Conservation (phyloP, 495 filamentous ascomycete genomes). For the Corynascus novoguineensis region DNA sequence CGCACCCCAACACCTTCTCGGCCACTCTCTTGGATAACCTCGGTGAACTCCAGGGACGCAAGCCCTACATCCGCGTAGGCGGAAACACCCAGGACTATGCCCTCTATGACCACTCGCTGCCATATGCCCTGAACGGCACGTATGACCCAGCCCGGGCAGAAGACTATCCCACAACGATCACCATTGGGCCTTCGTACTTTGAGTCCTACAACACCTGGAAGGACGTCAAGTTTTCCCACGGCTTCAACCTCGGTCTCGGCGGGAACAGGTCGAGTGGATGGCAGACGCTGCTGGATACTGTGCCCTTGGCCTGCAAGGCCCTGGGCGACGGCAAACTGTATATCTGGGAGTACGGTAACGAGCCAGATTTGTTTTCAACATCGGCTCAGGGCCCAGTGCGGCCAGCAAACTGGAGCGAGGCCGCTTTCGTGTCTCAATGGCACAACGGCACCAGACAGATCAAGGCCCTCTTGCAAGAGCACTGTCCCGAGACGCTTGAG, state of each 20-base stretch:
- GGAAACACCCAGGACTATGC: conserved; percentile 61
- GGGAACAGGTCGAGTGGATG: conserved; percentile 49
- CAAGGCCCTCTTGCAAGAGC: conserved; percentile 40
- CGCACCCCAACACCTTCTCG: conserved; percentile 52
- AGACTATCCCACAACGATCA: conserved; percentile 58
- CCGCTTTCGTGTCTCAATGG: conserved; percentile 58
- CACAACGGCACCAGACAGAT: conserved; percentile 49
- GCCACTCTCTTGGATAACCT: conserved; percentile 53
- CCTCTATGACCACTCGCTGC: conserved; percentile 52
- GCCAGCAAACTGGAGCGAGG: conserved; percentile 51
- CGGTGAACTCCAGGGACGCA: conserved; percentile 41
- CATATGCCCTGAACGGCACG: conserved; percentile 51
- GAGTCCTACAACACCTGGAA: conserved; percentile 60
- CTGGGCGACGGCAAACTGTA: conserved; percentile 46
- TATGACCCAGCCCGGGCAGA: conserved; percentile 43
- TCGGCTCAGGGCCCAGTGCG: conserved; percentile 50
- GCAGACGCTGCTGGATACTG: conserved; percentile 50
- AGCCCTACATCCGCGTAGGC: conserved; percentile 55
- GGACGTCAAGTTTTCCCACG: conserved; percentile 53
- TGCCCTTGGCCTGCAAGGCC: conserved; percentile 55
- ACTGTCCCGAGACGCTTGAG: conserved; percentile 47
- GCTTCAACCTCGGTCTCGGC: conserved; percentile 57
- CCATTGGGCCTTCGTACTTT: conserved; percentile 59
- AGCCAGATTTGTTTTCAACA: conserved; percentile 58
- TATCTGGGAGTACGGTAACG: conserved; percentile 62